Conservation (phyloP, 495 filamentous ascomycete species). For the Sabuloglossum arenarium region DNA sequence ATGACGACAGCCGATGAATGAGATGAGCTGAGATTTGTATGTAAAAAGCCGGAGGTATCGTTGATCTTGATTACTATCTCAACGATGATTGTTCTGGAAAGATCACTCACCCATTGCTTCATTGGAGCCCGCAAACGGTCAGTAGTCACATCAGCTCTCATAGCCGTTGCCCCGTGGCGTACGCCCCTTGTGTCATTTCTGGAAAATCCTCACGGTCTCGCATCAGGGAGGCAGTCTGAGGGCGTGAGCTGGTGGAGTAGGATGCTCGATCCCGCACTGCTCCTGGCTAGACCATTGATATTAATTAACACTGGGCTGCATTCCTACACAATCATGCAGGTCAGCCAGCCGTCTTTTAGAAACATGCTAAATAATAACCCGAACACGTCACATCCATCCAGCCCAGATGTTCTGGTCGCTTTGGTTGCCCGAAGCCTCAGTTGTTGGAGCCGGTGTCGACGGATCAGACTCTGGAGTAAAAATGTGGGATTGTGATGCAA, state of each 20-base stretch:
- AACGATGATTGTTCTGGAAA: not conserved
- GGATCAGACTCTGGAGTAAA: too few species aligned
- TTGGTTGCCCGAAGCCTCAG: too few species aligned
- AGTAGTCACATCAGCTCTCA: not conserved
- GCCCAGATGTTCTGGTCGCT: not conserved
- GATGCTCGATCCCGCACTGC: not conserved
- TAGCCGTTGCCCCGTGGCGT: not conserved
- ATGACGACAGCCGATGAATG: not conserved
- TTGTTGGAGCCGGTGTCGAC: too few species aligned
- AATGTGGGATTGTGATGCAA: too few species aligned
- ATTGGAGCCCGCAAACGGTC: not conserved
- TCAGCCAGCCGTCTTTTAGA: not conserved
- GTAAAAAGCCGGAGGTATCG: not conserved
- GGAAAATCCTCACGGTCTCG: not conserved
- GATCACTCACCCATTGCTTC: not conserved
- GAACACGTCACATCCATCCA: not conserved
- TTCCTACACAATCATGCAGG: not conserved
- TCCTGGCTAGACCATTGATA: not conserved
- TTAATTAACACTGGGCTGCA: not conserved
- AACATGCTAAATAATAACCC: not conserved
- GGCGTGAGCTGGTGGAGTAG: not conserved
- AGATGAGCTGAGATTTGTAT: not conserved
- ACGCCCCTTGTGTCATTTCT: not conserved
- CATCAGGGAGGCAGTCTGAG: not conserved
- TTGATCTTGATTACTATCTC: not conserved